Percentiles rank a stretch among this genome's conserved stretches.
Evolutionary conservation across 2,329 filamentous ascomycete species (phyloP).

Genomic region (Pseudocercospora musae): DNA sequence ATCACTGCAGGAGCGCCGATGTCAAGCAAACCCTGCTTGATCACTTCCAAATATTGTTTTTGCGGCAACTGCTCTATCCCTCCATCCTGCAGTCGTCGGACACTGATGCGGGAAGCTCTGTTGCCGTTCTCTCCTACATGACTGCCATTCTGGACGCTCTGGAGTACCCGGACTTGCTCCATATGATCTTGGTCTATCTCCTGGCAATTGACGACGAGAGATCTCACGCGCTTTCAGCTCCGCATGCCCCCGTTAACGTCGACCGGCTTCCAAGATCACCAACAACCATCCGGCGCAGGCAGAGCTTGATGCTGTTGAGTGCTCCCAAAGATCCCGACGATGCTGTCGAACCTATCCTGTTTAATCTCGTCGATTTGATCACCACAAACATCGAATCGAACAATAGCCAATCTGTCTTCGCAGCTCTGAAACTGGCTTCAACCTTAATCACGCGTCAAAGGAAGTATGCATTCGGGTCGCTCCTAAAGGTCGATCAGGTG

Average conservation of each 20-base stretch:
- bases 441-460: conserved; percentile 85
- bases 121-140: conserved; percentile 91
- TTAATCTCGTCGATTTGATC: conserved; percentile 89
- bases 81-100: conserved; percentile 95
- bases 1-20: conserved; percentile 88
- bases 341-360: conserved; percentile 75
- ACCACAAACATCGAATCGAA: conserved; percentile 78
- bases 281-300: conserved; percentile 73
- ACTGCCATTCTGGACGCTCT: conserved; percentile 85
- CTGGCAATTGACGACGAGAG: conserved; percentile 69
- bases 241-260: conserved; percentile 63
- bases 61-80: conserved; percentile 93
- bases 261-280: conserved; percentile 37
- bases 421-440: conserved; percentile 82
- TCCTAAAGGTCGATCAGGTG: conserved; percentile 65
- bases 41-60: conserved; percentile 94
- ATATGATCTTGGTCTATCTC: conserved; percentile 89
- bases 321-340: conserved; percentile 74
- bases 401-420: conserved; percentile 84
- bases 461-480: conserved; percentile 73
- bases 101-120: conserved; percentile 92
- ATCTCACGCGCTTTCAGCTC: conserved; percentile 32
- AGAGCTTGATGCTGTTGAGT: conserved; percentile 82
- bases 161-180: conserved; percentile 89
- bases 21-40: conserved; percentile 91